Evolutionary conservation across 805 yeast species (phyloP).

Genomic region (Yarrowia sp.): DNA sequence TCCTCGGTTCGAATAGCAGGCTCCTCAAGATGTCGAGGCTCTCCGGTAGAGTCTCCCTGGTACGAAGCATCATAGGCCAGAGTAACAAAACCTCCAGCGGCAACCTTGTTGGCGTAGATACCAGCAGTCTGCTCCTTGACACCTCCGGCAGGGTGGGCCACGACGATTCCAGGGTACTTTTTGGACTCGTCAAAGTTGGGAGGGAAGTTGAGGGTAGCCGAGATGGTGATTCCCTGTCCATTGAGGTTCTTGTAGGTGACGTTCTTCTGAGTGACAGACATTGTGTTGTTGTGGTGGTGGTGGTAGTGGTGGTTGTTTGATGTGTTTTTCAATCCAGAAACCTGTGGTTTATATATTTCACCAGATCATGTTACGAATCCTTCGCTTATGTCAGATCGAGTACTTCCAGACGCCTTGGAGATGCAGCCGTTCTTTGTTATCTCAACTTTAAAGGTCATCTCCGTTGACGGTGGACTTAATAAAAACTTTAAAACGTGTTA

Average conservation of each 20-base stretch:
- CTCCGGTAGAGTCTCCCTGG: slow-evolving; percentile 29
- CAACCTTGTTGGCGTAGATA: slow-evolving; percentile 26
- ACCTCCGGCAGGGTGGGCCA: slow-evolving; percentile 27
- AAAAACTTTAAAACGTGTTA: too few relatives aligned
- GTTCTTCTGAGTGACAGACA: neutral
- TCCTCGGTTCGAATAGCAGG: slow-evolving; percentile 28
- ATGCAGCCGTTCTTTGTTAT: too few relatives aligned
- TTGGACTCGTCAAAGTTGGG: slow-evolving; percentile 21
- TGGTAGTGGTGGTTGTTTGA: neutral
- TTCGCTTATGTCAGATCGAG: too few relatives aligned
- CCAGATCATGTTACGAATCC: too few relatives aligned
- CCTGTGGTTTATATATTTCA: neutral
- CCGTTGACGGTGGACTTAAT: too few relatives aligned
- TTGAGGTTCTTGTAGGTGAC: slow-evolving; percentile 3
- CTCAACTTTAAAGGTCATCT: too few relatives aligned
- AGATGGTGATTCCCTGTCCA: neutral
- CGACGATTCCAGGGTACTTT: slow-evolving; percentile 27
- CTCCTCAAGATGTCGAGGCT: slow-evolving; percentile 27
- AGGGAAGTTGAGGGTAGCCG: slow-evolving; percentile 21
- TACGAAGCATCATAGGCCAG: slow-evolving; percentile 28
- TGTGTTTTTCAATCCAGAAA: too few relatives aligned
- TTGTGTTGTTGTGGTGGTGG: neutral
- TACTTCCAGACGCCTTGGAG: too few relatives aligned
- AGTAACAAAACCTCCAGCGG: slow-evolving; percentile 26
- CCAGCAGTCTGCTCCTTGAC: slow-evolving; percentile 30